These are phyloP conservation scores for Schwanniomyces etchellsii DNA, from an alignment of 1,139 yeast species.

Conservation along the genomic window DNA sequence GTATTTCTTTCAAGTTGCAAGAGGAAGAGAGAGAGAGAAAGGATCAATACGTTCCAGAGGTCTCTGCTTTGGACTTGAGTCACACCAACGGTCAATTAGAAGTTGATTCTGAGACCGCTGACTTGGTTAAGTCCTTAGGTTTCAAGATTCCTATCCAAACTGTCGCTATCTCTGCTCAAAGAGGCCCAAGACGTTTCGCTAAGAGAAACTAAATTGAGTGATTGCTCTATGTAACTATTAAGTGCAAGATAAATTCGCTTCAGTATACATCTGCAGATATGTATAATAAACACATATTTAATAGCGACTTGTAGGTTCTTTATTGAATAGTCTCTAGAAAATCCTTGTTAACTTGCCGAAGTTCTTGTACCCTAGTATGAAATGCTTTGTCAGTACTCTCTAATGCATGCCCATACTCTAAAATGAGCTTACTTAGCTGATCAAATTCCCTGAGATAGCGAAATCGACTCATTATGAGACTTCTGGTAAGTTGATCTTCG, in stretches of 20 bases:
- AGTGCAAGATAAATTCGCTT: background rate
- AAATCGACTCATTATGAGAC: slow-evolving; percentile 28
- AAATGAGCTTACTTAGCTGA: slow-evolving; percentile 17
- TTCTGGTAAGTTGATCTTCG: slow-evolving; percentile 17
- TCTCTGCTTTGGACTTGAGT: slow-evolving; percentile 98
- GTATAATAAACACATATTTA: background rate
- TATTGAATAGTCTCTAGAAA: slow-evolving; percentile 1
- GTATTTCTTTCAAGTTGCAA: slow-evolving; percentile 99
- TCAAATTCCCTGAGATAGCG: slow-evolving; percentile 32
- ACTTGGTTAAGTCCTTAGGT: slow-evolving; percentile 92
- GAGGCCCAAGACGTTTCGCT: slow-evolving; percentile 92
- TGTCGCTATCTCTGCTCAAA: slow-evolving; percentile 88
- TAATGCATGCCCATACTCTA: slow-evolving; percentile 22
- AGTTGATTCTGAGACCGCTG: slow-evolving; percentile 98
- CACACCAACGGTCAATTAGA: slow-evolving; percentile 95
- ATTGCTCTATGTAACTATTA: background rate
- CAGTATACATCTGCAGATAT: slow-evolving; percentile 1
- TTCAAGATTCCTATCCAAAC: slow-evolving; percentile 92
- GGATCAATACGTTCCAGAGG: slow-evolving; percentile 99
- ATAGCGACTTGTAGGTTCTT: slow-evolving; percentile 2
- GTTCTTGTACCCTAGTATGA: slow-evolving; percentile 2
- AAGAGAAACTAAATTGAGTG: slow-evolving; percentile 67
- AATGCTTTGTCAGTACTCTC: slow-evolving; percentile 1
- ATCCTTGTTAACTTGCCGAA: slow-evolving; percentile 2
- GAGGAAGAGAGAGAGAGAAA: slow-evolving; percentile 99